A percentile compares a stretch with the other conserved stretches of the same genome.
phyloP scores from a whole-genome alignment of 306 rosid genomes.

The Rosa chinensis region DNA sequence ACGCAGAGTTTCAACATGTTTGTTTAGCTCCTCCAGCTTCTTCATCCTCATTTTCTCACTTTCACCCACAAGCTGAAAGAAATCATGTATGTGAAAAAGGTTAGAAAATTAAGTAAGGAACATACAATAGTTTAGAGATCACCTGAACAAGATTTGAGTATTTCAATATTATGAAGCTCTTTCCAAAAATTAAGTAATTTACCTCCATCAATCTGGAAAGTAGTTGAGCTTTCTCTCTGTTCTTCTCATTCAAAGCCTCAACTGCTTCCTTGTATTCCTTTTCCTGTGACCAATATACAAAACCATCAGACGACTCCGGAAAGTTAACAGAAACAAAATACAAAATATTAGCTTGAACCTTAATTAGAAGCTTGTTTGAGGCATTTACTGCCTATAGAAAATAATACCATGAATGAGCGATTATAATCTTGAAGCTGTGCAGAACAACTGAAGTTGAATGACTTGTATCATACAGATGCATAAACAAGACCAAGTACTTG shows the following conservation, averaged over 20 bases:
- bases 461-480: background rate
- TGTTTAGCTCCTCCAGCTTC: constrained; percentile 95
- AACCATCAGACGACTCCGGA: background rate
- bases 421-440: background rate
- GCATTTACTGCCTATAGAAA: background rate
- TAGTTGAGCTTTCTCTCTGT: constrained; percentile 66
- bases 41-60: constrained; percentile 72
- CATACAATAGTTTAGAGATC: background rate
- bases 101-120: background rate
- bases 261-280: constrained; percentile 89
- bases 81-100: background rate
- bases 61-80: constrained; percentile 46
- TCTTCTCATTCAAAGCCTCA: constrained; percentile 82
- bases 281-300: constrained; percentile 47
- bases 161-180: background rate
- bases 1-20: constrained; percentile 55
- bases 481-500: background rate
- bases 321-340: background rate
- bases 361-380: background rate
- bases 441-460: background rate
- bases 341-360: background rate
- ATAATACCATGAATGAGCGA: background rate
- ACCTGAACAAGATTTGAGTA: background rate
- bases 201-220: constrained; percentile 55
- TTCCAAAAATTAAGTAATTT: constrained; percentile 1